Evolutionary conservation across 192 early-diverging fungal species (phyloP), one percentile per base, ranked within the genome.

Genomic region (Linnemannia zychae): DNA sequence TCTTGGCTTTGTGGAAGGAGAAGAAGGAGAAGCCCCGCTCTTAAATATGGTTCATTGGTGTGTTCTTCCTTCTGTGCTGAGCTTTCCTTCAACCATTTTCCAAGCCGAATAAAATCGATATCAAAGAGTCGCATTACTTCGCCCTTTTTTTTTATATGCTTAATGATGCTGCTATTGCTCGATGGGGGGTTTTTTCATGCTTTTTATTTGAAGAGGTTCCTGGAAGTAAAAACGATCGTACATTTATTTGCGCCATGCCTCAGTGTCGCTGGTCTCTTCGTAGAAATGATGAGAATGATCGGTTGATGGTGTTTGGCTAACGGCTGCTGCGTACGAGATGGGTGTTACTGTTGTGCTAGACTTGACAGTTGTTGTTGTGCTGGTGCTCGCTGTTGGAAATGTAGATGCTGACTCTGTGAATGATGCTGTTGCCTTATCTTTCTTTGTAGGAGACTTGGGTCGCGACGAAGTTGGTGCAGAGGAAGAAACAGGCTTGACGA

Each of bases 21-120:
- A 99, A 99, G 97, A 99, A 99, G 96, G 99, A 99, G 94, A 99
- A 99, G 96, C 97, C 97, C 86, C 94, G 98, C 83, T 94, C 96
- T 79, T 97, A 97, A 94, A 79, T 76, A 67, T 38, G 38, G 22
- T 49, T 33, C 20, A 50, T 74, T 74, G 57, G 20, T 52, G 46
- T 24, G 22, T 77, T 44, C 67, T 9, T 80, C 48, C 67, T 73
- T 73, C 22, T 74, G 34, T 80, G n/a, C 47, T 67, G 72, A 68
- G 53, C 71, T 50, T 79, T 72, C 48, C 34, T 53, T 37, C 38
- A 69, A 60, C 71, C 40, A 66, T 44, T 47, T 47, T 65, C 34
- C 60, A 75, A 66, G 44, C 52, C 82, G 74, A 77, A 82, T 70
- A 71, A 84, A 79, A 84, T 77, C 77, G 73, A 77, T 74, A 68